A percentile compares a stretch with the other conserved stretches of the same genome.
Evolutionary conservation across 345 rosid species (phyloP).

Genomic region (Gossypium raimondii): DNA sequence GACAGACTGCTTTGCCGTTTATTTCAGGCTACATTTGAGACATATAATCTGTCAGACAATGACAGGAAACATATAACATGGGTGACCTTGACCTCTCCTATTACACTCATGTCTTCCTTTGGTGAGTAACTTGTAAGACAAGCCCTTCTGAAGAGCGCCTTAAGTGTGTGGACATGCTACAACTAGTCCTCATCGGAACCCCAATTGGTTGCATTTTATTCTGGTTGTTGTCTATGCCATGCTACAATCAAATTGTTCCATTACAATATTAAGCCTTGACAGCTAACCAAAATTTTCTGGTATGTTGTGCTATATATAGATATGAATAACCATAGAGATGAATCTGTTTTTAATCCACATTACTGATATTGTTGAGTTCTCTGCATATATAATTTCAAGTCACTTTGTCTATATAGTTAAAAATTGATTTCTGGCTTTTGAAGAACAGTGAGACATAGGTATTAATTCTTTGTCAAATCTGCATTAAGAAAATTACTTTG

Average conservation of each 20-base stretch:
- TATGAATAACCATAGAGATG: not conserved
- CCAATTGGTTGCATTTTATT: not conserved
- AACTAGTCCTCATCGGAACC: not conserved
- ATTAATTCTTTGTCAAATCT: no score
- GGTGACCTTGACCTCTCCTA: not conserved
- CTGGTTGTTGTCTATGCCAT: not conserved
- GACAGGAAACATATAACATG: not conserved
- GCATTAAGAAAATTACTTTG: no score
- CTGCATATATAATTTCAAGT: no score
- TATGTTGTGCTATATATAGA: not conserved
- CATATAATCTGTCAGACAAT: not conserved
- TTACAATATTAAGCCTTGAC: not conserved
- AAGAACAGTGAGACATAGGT: no score
- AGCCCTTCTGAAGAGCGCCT: not conserved
- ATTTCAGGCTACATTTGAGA: not conserved
- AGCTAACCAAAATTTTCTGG: not conserved
- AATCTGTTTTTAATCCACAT: no score
- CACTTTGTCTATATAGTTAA: no score
- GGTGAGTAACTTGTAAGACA: not conserved
- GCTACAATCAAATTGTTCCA: not conserved
- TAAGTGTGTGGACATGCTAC: conserved; percentile 6
- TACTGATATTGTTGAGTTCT: no score
- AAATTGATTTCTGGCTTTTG: no score
- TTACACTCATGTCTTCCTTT: not conserved
- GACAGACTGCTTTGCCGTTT: not conserved